These are phyloP conservation scores for Vigna radiata DNA, from an alignment of 306 rosid genomes.

Conservation along the genomic window DNA sequence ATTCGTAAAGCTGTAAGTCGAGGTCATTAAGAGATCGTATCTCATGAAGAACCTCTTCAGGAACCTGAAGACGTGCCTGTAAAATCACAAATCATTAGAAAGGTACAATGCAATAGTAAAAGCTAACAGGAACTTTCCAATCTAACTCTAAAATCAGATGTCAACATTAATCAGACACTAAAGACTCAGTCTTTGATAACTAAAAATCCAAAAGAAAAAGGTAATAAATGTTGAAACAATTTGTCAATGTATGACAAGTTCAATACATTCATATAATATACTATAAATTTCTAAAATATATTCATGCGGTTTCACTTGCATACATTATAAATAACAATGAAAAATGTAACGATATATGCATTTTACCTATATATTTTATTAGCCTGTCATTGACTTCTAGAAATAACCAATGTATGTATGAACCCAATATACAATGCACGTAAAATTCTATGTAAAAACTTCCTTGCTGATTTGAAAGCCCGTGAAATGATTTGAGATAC, in stretches of 20 bases:
- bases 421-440: constrained; percentile 21
- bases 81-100: constrained; percentile 36
- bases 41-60: constrained; percentile 66
- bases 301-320: neutral
- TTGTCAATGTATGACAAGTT: constrained; percentile 33
- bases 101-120: constrained; percentile 32
- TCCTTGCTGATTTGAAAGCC: constrained; percentile 30
- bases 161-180: neutral
- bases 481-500: constrained; percentile 31
- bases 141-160: constrained; percentile 30
- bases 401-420: neutral
- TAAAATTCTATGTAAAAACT: neutral
- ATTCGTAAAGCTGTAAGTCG: constrained; percentile 82
- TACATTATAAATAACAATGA: neutral
- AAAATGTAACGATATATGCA: constrained; percentile 12
- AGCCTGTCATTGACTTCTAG: neutral
- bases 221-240: constrained; percentile 3
- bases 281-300: constrained; percentile 9
- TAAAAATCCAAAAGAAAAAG: neutral
- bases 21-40: constrained; percentile 78
- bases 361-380: neutral
- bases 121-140: constrained; percentile 4
- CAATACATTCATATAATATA: constrained; percentile 8
- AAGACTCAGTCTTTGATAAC: constrained; percentile 5
- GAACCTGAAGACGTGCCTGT: constrained; percentile 81